Conservation (phyloP, 176 grass and related monocot species). For the Raddia distichophylla region DNA sequence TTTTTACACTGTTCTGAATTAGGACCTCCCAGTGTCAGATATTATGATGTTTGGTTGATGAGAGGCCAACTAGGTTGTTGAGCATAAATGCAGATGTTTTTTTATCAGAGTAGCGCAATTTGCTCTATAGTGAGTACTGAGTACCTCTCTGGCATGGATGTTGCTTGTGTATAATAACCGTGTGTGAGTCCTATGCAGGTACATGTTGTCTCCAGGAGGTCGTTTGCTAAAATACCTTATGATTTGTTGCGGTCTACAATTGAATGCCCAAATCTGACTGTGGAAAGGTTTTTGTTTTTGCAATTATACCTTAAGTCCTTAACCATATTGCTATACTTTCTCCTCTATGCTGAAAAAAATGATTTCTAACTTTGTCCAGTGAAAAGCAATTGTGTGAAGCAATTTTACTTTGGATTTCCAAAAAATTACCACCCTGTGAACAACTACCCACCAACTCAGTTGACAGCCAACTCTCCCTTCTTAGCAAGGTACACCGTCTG, state of each 20-base stretch:
- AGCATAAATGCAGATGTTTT: not conserved
- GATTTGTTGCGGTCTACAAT: conserved; percentile 54
- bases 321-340: conserved; percentile 7
- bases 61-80: not conserved
- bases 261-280: conserved; percentile 50
- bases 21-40: not conserved
- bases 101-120: not conserved
- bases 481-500: conserved; percentile 55
- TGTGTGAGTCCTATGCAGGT: conserved; percentile 36
- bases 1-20: not conserved
- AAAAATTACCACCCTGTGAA: conserved; percentile 31
- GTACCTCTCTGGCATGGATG: not conserved
- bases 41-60: conserved; percentile 10
- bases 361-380: conserved; percentile 44
- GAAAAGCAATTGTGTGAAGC: conserved; percentile 71
- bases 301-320: not conserved
- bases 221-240: conserved; percentile 71
- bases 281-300: conserved; percentile 56
- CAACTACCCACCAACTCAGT: conserved; percentile 1
- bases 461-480: conserved; percentile 43
- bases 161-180: not conserved
- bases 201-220: conserved; percentile 34
- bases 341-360: conserved; percentile 2
- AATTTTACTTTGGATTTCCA: conserved; percentile 58
- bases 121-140: not conserved